Base-by-base conservation (phyloP, 495 filamentous ascomycete species). In the Pseudevernia furfuracea region DNA sequence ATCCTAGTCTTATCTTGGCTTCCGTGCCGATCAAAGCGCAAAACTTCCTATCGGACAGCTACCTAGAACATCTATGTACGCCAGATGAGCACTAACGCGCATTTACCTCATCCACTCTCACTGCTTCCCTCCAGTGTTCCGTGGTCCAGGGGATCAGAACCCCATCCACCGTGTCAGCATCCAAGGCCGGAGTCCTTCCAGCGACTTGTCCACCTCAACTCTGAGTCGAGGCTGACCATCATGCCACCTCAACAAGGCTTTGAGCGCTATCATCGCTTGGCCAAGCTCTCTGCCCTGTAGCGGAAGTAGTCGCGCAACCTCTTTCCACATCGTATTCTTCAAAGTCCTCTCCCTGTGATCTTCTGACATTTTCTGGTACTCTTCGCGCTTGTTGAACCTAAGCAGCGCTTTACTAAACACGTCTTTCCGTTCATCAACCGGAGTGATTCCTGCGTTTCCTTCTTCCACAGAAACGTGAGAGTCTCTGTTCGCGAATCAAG, bases 321-420 rank as follows among this genome's bases (percentile, higher is more conserved):
- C 64, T 21, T 55, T 49, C 71, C 71, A 73, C 63, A 73, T 61
- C 21, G 49, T 48, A 23, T 66, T 63, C 59, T 66, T 66, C 36
- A 63, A 60, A 30, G n/a, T 23, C 30, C 61, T 55, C 25, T 65
- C 61, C 9, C 59, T 46, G 55, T 66, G 68, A 28, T 58, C 55
- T 8, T 23, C 53, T 17, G 59, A 37, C 12, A 70, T 44, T 15
- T 38, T 44, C 5, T 62, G 30, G 36, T 71, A 70, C 30, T 61
- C 67, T 21, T 56, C 37, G 25, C 62, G 53, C 36, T 74, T 73
- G 30, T 68, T 36, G 43, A 73, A 73, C 10, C 52, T 59, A 9
- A 39, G 58, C 25, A 73, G 63, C 10, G 72, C 69, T 30, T 74
- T 67, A 7, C 65, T 60, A 17, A 71, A 56, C 4, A 71, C 11